phyloP scores from a whole-genome alignment of 257 asterid genomes.

The Buddleja alternifolia region DNA sequence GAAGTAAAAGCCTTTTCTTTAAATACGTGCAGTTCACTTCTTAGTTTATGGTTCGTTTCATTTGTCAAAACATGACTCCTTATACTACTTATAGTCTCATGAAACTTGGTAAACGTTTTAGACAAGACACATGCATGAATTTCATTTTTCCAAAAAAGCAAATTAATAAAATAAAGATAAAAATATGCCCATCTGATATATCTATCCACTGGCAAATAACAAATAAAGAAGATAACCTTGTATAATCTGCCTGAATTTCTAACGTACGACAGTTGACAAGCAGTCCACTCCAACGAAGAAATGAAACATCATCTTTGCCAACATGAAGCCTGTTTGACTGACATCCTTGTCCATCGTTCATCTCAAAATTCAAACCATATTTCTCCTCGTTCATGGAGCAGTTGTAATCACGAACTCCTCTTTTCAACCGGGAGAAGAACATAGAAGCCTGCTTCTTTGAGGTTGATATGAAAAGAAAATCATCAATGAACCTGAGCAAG shows the following conservation, averaged over 20 bases:
- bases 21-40: neutral
- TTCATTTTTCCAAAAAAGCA: no score
- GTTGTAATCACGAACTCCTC: slow-evolving; percentile 79
- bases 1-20: neutral
- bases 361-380: slow-evolving; percentile 67
- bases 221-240: slow-evolving; percentile 54
- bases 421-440: slow-evolving; percentile 65
- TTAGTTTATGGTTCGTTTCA: neutral
- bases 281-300: slow-evolving; percentile 93
- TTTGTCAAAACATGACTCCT: neutral
- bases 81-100: neutral
- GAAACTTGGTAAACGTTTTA: neutral
- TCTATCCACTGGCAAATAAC: slow-evolving; percentile 1
- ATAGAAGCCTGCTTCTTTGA: slow-evolving; percentile 76
- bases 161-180: neutral
- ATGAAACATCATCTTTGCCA: slow-evolving; percentile 71
- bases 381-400: slow-evolving; percentile 82
- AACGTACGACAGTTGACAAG: slow-evolving; percentile 73
- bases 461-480: slow-evolving; percentile 79
- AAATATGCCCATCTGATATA: neutral
- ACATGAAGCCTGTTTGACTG: slow-evolving; percentile 51
- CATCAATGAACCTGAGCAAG: slow-evolving; percentile 81
- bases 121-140: neutral
- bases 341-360: slow-evolving; percentile 34
- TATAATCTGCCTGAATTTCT: slow-evolving; percentile 95